Evolutionary conservation across 345 rosid genomes (phyloP), one percentile per base, ranked within the genome.

Genomic region (Rubroshorea leprosula): DNA sequence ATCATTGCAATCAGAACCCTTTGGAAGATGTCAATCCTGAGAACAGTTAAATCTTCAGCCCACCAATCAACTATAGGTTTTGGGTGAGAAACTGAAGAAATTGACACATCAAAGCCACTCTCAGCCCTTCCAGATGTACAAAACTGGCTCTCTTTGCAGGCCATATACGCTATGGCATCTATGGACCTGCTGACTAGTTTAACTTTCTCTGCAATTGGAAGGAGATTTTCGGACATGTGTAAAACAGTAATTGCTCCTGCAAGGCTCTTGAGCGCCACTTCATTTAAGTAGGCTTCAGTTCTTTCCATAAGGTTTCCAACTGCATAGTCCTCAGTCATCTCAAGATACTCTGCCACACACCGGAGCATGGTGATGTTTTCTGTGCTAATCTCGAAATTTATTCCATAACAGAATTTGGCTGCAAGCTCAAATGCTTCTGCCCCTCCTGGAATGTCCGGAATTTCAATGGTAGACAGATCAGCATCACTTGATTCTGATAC

Each of bases 331-430:
- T 91, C 98, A 0, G 84, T 84, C 98, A 91, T 88, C 70, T 88
- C 92, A 5, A 91, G 84, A 69, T 76, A 80, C 80, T 91, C 98
- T 0, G 98, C 95, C 16, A 61, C 84, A 21, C 96, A 91, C 46
- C 96, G 80, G 16, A 86, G 81, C 79, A 57, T 54, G 6, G 96
- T 86, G 41, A 91, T 83, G 81, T 91, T 91, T 61, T 82, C 84
- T 6, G 90, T 73, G 64, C 71, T 67, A 53, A 91, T 88, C 68
- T 88, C 98, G 22, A 91, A 91, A 64, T 84, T 83, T 64, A 88
- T 88, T 62, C 96, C 96, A 19, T 88, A 91, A 22, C 95, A 91
- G 80, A 88, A 91, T 60, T 91, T 88, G 16, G 96, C 86, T 4
- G 96, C 90, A 16, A 88, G 78, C 69, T 91, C 98, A 60, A 88